Percentiles rank a stretch among this genome's conserved stretches.
phyloP scores from a whole-genome alignment of 495 filamentous ascomycete species.

The Chaetomidium leptoderma region DNA sequence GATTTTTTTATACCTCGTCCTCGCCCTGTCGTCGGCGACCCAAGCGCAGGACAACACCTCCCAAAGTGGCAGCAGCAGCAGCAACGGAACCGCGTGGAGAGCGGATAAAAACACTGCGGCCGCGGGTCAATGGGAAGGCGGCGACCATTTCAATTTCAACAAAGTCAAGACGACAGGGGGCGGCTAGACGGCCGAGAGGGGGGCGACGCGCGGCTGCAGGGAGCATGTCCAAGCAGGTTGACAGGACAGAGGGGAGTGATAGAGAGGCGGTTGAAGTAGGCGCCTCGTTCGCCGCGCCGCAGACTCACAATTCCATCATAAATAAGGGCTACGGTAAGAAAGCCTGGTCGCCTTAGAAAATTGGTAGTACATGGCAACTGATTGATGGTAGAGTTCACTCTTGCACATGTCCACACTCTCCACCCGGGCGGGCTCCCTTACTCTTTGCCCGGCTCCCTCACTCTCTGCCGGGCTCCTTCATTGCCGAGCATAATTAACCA shows the following conservation, averaged over 20 bases:
- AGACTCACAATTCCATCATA: too few relatives aligned
- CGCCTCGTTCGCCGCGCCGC: too few relatives aligned
- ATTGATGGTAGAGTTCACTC: too few relatives aligned
- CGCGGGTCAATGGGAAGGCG: constrained; percentile 4
- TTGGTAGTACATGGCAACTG: too few relatives aligned
- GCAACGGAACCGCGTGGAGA: constrained; percentile 4
- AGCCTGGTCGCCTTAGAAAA: too few relatives aligned
- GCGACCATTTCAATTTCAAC: constrained; percentile 1
- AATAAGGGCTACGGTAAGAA: too few relatives aligned
- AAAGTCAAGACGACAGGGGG: constrained; percentile 3
- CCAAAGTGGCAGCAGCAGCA: constrained; percentile 4
- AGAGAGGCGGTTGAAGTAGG: background rate
- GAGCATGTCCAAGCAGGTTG: constrained; percentile 7
- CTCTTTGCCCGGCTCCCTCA: too few relatives aligned
- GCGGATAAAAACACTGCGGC: constrained; percentile 6
- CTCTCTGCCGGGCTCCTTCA: too few relatives aligned
- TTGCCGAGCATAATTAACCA: too few relatives aligned
- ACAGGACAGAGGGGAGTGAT: constrained; percentile 4
- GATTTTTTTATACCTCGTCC: background rate
- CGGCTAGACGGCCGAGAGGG: constrained; percentile 5
- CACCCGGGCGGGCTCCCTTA: too few relatives aligned
- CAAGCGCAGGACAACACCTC: constrained; percentile 2
- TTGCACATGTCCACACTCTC: too few relatives aligned
- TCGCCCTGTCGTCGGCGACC: background rate
- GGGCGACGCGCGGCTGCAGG: background rate